Conservation (phyloP, 306 rosid genomes). For the Dryas octopetala region DNA sequence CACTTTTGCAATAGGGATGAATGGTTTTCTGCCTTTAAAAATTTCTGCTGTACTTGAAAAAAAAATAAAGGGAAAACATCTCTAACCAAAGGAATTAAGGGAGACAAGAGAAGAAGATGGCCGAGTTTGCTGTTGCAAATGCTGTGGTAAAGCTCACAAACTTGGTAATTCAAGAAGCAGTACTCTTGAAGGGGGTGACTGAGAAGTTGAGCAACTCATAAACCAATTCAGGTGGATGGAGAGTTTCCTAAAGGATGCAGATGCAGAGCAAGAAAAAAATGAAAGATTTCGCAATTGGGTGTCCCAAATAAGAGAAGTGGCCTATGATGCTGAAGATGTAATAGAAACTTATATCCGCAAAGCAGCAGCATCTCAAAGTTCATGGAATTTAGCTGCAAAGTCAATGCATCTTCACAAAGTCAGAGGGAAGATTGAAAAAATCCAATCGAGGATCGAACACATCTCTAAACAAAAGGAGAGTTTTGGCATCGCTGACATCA, state of each 20-base stretch:
- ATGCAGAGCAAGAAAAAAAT: slow-evolving; percentile 40
- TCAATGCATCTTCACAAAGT: slow-evolving; percentile 26
- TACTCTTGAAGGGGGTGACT: background rate
- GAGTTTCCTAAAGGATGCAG: slow-evolving; percentile 43
- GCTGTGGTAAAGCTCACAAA: background rate
- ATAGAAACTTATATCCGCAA: slow-evolving; percentile 37
- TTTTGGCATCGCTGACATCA: background rate
- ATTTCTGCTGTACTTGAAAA: too few relatives aligned
- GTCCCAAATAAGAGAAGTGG: slow-evolving; percentile 40
- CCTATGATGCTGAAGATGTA: slow-evolving; percentile 39
- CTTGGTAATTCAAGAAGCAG: background rate
- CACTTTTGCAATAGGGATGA: too few relatives aligned
- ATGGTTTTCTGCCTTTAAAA: too few relatives aligned
- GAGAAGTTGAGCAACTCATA: slow-evolving; percentile 27
- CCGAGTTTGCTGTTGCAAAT: background rate
- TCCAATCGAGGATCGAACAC: background rate
- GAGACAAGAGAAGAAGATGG: background rate
- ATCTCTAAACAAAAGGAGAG: background rate
- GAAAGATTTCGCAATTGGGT: slow-evolving; percentile 40
- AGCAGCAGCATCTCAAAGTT: slow-evolving; percentile 9
- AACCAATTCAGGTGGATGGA: slow-evolving; percentile 39
- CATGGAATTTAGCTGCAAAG: slow-evolving; percentile 16
- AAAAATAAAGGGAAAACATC: too few relatives aligned
- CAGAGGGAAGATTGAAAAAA: background rate
- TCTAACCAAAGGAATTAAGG: too few relatives aligned